phyloP scores from a whole-genome alignment of 2,329 filamentous ascomycete genomes.

The Pezicula neosporulosa region DNA sequence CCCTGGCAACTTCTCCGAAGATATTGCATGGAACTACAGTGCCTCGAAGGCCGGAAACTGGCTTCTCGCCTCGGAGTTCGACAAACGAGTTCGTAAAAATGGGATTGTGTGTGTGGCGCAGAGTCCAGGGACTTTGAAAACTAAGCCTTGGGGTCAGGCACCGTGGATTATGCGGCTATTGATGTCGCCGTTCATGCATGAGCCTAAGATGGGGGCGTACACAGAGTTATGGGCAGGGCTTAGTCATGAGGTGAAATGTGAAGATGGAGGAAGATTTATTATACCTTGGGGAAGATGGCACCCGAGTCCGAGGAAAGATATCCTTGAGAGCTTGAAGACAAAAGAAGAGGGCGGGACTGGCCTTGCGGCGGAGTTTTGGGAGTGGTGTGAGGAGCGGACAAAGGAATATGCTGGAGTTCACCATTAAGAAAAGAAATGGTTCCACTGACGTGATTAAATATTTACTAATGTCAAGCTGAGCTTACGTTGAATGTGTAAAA shows the following conservation, averaged over 20 bases:
- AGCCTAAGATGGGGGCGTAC: slow-evolving; percentile 17
- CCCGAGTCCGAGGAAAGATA: slow-evolving; percentile 12
- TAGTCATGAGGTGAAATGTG: slow-evolving; percentile 7
- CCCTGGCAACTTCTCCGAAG: background rate
- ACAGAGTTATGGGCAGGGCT: slow-evolving; percentile 18
- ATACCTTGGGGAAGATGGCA: slow-evolving; percentile 37
- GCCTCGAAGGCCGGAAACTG: slow-evolving; percentile 16
- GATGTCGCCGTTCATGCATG: slow-evolving; percentile 9
- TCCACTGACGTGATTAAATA: too few species aligned
- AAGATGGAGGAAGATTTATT: slow-evolving; percentile 15
- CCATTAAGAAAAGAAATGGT: too few species aligned
- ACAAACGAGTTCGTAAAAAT: background rate
- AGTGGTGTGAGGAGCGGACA: slow-evolving; percentile 20
- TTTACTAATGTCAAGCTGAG: too few species aligned
- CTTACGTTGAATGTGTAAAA: too few species aligned
- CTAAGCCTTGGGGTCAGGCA: slow-evolving; percentile 4
- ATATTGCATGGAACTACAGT: slow-evolving; percentile 8
- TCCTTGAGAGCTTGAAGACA: slow-evolving; percentile 11
- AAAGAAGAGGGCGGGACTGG: slow-evolving; percentile 19
- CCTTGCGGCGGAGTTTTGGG: slow-evolving; percentile 16
- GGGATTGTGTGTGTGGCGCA: slow-evolving; percentile 16
- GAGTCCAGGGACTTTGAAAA: slow-evolving; percentile 17
- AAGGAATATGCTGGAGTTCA: background rate
- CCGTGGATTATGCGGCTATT: slow-evolving; percentile 1
- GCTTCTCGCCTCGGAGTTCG: slow-evolving; percentile 12